Base-by-base conservation (phyloP, 179 eudicot genomes). In the Pouteria campechiana region DNA sequence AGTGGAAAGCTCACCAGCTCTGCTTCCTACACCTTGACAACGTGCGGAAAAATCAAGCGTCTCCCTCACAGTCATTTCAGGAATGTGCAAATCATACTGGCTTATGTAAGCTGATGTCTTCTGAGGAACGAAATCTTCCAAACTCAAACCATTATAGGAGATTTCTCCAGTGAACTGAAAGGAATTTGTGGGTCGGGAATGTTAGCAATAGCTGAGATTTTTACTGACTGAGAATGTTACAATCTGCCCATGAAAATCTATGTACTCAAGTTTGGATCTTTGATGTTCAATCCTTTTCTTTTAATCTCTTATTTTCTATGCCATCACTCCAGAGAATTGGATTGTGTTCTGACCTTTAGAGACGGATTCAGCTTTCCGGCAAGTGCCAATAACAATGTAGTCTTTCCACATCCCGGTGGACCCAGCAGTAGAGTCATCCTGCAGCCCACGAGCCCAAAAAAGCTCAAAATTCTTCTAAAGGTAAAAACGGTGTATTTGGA, bases 321-420 rank as follows among this genome's bases (percentile, higher is more conserved):
- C n/a, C n/a, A n/a, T n/a, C n/a, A n/a, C n/a, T n/a, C n/a, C n/a
- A n/a, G n/a, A n/a, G n/a, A n/a, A n/a, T n/a, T n/a, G n/a, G n/a
- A n/a, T n/a, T n/a, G n/a, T n/a, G n/a, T n/a, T n/a, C n/a, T 17
- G 17, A 87, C 96, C 94, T 77, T 63, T 18, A 87, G 75, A 43
- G 90, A 74, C 54, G 52, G 69, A 69, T 63, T 55, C 27, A 79
- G 60, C 55, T 79, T 87, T 67, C 84, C 94, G 16, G 94, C 74
- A 38, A 87, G 90, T 25, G 94, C 81, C 74, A 76, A 76, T 58
- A 87, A 28, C 3, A 87, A 59, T 33, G 94, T 62, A 25, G 84
- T 83, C 65, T 79, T 87, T 20, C 96, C 96, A 37, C 96, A 79
- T 48, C 96, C 96, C 8, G 94, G 96, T 44, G 94, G 94, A 51